Evolutionary conservation across 208 protist species (phyloP).

Genomic region (Leishmania gerbilli): DNA sequence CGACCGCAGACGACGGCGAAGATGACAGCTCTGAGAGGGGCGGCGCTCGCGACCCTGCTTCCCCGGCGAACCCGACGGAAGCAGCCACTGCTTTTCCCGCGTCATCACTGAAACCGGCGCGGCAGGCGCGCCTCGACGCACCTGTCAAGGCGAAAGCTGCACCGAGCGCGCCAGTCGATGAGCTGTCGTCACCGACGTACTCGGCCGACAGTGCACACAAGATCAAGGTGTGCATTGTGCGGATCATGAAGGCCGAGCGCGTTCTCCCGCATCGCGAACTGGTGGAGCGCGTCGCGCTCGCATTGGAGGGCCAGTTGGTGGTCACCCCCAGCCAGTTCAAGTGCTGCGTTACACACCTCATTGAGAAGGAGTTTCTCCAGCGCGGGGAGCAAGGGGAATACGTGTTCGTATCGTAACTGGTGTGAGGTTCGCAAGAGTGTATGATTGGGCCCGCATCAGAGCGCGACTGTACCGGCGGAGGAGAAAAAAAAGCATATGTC

Average conservation of each 20-base stretch:
- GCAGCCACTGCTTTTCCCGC: background rate
- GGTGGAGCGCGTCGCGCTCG: constrained; percentile 24
- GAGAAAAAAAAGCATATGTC: background rate
- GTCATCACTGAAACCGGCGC: background rate
- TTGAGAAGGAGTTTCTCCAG: constrained; percentile 67
- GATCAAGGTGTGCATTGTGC: constrained; percentile 60
- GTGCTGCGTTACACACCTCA: constrained; percentile 39
- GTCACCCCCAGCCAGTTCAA: constrained; percentile 59
- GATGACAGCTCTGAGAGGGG: background rate
- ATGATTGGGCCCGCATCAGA: background rate
- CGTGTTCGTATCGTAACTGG: constrained; percentile 41
- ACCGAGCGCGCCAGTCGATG: background rate
- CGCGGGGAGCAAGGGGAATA: constrained; percentile 49
- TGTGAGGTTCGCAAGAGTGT: background rate
- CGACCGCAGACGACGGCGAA: constrained; percentile 11
- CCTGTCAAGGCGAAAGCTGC: background rate
- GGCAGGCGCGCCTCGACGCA: background rate
- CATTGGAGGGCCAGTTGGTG: constrained; percentile 28
- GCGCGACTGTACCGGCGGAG: background rate
- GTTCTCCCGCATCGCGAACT: constrained; percentile 47
- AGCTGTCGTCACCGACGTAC: constrained; percentile 10
- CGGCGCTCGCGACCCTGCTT: background rate
- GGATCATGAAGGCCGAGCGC: constrained; percentile 50
- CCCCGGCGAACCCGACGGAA: background rate
- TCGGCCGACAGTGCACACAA: constrained; percentile 36